These are phyloP conservation scores for Penicillium coffeae DNA, from an alignment of 495 filamentous ascomycete genomes.

Conservation along the genomic window DNA sequence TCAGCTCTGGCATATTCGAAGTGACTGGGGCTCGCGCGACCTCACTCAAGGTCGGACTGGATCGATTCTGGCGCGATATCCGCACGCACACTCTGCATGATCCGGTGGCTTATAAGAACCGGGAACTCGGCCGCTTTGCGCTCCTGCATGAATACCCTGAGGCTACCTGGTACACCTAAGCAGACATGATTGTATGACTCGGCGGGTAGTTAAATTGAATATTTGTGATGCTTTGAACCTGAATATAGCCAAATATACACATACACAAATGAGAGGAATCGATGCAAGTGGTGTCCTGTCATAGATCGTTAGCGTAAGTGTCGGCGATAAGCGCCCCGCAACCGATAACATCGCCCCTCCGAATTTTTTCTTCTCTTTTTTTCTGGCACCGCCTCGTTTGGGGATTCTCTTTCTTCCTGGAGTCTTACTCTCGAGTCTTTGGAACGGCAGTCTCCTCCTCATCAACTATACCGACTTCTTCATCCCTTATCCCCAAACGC, in stretches of 20 bases:
- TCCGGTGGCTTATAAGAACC: constrained; percentile 58
- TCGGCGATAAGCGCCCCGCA: constrained; percentile 17
- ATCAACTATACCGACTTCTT: too few species aligned
- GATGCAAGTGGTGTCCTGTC: too few species aligned
- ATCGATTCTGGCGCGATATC: constrained; percentile 58
- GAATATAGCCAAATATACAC: too few species aligned
- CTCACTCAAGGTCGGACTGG: constrained; percentile 49
- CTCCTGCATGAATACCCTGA: constrained; percentile 49
- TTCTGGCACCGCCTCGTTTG: constrained; percentile 6
- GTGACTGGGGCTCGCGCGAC: constrained; percentile 54
- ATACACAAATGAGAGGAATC: too few species aligned
- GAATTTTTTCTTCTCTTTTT: constrained; percentile 14
- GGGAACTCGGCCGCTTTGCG: constrained; percentile 52
- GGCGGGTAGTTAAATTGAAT: too few species aligned
- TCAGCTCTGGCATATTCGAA: constrained; percentile 57
- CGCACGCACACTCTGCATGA: constrained; percentile 61
- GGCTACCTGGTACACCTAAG: constrained; percentile 58
- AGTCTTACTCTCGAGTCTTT: neutral
- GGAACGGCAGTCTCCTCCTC: neutral
- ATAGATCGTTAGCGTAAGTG: too few species aligned
- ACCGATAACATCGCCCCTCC: constrained; percentile 14
- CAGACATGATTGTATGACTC: neutral
- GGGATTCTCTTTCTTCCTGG: neutral
- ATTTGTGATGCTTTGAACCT: too few species aligned
- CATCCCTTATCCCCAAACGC: neutral